Base-by-base conservation (phyloP, 2,329 filamentous ascomycete genomes). In the Emmonsiellopsis sp. region DNA sequence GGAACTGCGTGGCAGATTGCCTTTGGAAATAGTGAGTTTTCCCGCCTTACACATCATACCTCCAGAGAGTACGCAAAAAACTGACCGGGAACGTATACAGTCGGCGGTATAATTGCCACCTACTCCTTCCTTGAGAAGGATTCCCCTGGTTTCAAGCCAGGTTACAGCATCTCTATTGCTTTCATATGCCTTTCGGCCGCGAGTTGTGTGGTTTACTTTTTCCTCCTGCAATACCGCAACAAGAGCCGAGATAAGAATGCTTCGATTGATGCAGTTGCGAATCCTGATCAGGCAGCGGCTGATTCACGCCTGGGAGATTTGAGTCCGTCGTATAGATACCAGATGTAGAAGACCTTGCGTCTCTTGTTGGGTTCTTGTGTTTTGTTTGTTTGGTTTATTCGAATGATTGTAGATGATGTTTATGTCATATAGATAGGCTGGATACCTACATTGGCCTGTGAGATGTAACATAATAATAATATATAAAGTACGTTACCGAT, bases 1-100 rank as follows among this genome's bases (percentile, higher is more conserved):
- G 86, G 86, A 10, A 81, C 81, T 7, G 87, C 85, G 1, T 90
- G 85, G 84, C 86, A 90, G 66, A 76, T 91, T 43, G 85, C 84
- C 0, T 88, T 90, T 59, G 87, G 87, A 9, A 91, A 90, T 62
- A 70, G 67, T 69, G 59, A 55, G 66, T 62, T 49, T 42, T 42
- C 11, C 27, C 32, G 21, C 6, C 17, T 37, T 47, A 42, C 42
- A 54, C 43, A 53, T 58, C 13, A 55, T 52, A 27, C 40, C 6
- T 11, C 47, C 21, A 34, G 14, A 31, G 8, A 14, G 21, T 17
- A 44, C n/a, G 42, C 42, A 44, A 44, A 44, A 17, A 44, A 51
- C 31, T 51, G 33, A 42, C 39, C 27, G 10, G 14, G 14, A n/a
- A 9, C 9, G 31, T 13, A 31, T n/a, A 45, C 33, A 68, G 82